Evolutionary conservation across 1,284 basidiomycete species (phyloP), one percentile per base, ranked within the genome.

Genomic region (Gymnopus androsaceus): DNA sequence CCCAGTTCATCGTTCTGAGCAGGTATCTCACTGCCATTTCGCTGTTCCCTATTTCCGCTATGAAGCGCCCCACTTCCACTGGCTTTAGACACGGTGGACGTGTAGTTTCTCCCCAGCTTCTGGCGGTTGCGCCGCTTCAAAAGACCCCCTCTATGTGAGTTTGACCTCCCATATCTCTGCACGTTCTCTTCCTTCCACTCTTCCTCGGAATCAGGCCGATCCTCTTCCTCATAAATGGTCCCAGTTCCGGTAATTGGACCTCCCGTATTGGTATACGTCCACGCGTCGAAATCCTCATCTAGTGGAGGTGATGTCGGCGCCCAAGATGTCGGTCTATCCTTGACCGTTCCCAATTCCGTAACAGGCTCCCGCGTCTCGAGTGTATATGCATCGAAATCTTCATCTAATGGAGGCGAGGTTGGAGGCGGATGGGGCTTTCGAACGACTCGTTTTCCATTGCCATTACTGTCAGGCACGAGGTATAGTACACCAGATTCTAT

Each of bases 351-450:
- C 15, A n/a, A 27, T 14, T 55, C 45, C 30, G 51, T 42, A 25
- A 42, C n/a, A 3, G 46, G 46, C 36, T 21, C 28, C 31, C 40
- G 49, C 23, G 51, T 44, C 11, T 58, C 47, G 66, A 70, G 50
- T 64, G 74, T 77, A 51, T 69, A 61, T 28, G 73, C 72, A 63
- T 77, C 75, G 59, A 77, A 77, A 59, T 71, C 71, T 56, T 75
- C 74, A 48, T 71, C 71, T 36, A 76, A 67, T 15, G 73, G 71
- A 44, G 69, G 65, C 45, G 69, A 74, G 19, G 72, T 74, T 3
- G 67, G 69, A 8, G 74, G 68, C 6, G 69, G 65, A 41, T 70
- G 67, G 14, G 68, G 62, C 49, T 68, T 62, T 61, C 72, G 64
- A 27, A 58, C 42, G 19, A 58, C 31, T 5, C 44, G 57, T 55